A percentile compares a stretch with the other conserved stretches of the same genome.
These are phyloP conservation scores for Paspalum notatum DNA, from an alignment of 176 grass and related monocot genomes.

Conservation along the genomic window DNA sequence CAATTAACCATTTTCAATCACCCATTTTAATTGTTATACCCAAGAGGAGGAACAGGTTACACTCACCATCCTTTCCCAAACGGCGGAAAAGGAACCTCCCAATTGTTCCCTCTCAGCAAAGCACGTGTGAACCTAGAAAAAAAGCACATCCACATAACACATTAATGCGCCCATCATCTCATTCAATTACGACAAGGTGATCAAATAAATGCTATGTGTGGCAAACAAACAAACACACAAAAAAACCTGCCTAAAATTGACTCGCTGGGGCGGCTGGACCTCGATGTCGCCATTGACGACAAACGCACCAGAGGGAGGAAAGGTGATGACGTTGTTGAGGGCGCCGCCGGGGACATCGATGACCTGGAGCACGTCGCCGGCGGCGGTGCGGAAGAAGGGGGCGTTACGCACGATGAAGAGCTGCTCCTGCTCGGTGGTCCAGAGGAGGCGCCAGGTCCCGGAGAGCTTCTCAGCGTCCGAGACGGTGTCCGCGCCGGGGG, in stretches of 20 bases:
- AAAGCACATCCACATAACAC: neutral
- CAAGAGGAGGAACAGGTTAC: slow-evolving; percentile 16
- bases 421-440: slow-evolving; percentile 97
- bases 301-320: slow-evolving; percentile 81
- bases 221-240: neutral
- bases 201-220: neutral
- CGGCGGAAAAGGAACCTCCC: slow-evolving; percentile 84
- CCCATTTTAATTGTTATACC: neutral
- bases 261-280: slow-evolving; percentile 72
- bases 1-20: neutral
- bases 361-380: slow-evolving; percentile 91
- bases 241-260: slow-evolving; percentile 75
- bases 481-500: slow-evolving; percentile 52
- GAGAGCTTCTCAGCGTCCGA: slow-evolving; percentile 60
- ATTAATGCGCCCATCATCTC: neutral
- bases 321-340: slow-evolving; percentile 93
- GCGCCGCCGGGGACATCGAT: slow-evolving; percentile 62
- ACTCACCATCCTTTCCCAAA: slow-evolving; percentile 97
- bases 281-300: slow-evolving; percentile 75
- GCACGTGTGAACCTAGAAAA: slow-evolving; percentile 78
- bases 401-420: slow-evolving; percentile 91
- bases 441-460: slow-evolving; percentile 83
- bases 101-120: slow-evolving; percentile 62
- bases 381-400: slow-evolving; percentile 67
- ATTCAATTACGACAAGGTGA: neutral